A percentile compares a stretch with the other conserved stretches of the same genome.
Evolutionary conservation across 306 rosid genomes (phyloP).

Genomic region (Vigna angularis): DNA sequence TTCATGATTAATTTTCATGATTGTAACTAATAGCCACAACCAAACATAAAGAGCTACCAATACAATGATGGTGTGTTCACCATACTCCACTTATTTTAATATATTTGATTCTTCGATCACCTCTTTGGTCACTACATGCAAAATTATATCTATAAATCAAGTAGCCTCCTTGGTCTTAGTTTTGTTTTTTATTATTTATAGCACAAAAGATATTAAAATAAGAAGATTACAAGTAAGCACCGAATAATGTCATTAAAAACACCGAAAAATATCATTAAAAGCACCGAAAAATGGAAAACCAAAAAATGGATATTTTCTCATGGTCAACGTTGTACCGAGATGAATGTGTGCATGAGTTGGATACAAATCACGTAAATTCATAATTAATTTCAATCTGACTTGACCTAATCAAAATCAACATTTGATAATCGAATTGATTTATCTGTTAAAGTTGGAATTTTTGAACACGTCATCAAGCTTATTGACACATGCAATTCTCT

Average conservation of each 20-base stretch:
- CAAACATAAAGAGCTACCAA: not conserved
- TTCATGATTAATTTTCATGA: not conserved
- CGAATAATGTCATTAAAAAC: not conserved
- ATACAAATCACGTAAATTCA: not conserved
- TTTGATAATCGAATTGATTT: not conserved
- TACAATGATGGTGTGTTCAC: constrained; percentile 9
- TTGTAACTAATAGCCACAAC: not conserved
- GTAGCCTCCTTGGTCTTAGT: not conserved
- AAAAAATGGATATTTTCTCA: not conserved
- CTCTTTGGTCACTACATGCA: not conserved
- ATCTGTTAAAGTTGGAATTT: not conserved
- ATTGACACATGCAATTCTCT: not conserved
- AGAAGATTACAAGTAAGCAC: not conserved
- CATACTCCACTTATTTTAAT: not conserved
- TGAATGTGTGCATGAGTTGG: not conserved
- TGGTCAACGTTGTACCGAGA: not conserved
- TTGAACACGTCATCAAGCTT: not conserved
- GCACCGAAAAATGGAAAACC: not conserved
- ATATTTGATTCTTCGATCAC: not conserved
- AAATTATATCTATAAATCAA: not conserved
- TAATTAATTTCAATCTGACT: not conserved
- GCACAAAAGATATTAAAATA: not conserved
- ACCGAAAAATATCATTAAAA: not conserved
- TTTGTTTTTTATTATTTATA: not conserved
- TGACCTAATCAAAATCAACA: not conserved